Conservation (phyloP, 2,329 filamentous ascomycete genomes). For the Didymella lethalis region DNA sequence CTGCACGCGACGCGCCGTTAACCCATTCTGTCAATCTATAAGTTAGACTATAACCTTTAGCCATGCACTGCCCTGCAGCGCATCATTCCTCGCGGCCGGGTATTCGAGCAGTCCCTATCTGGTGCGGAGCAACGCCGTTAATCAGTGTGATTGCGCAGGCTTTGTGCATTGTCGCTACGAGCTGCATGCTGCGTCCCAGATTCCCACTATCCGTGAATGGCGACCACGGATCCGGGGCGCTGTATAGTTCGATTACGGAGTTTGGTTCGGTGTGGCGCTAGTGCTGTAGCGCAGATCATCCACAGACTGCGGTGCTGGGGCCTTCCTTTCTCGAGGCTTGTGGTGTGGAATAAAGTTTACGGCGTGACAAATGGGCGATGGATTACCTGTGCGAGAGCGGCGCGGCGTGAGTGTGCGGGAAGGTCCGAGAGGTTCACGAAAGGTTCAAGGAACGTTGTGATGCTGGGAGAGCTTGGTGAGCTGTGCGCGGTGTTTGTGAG, state of each 20-base stretch:
- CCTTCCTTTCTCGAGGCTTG: constrained; percentile 13
- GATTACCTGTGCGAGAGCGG: constrained; percentile 2
- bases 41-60: constrained; percentile 4
- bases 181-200: constrained; percentile 4
- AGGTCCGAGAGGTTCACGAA: constrained; percentile 14
- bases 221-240: constrained; percentile 5
- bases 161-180: constrained; percentile 7
- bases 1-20: constrained; percentile 1
- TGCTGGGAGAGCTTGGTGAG: constrained; percentile 13
- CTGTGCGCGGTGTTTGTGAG: constrained; percentile 2
- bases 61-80: constrained; percentile 7
- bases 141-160: constrained; percentile 15
- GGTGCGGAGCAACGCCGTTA: not conserved
- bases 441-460: constrained; percentile 10
- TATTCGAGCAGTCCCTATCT: constrained; percentile 1
- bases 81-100: not conserved
- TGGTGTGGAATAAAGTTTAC: constrained; percentile 13
- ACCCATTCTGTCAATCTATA: not conserved
- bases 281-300: constrained; percentile 11
- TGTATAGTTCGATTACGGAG: constrained; percentile 8
- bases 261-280: constrained; percentile 20
- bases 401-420: constrained; percentile 6
- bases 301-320: not conserved
- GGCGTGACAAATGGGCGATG: constrained; percentile 17
- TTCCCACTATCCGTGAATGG: not conserved